These are phyloP conservation scores for Trichomonas gallinae DNA, from an alignment of 208 protist species.

Conservation along the genomic window DNA sequence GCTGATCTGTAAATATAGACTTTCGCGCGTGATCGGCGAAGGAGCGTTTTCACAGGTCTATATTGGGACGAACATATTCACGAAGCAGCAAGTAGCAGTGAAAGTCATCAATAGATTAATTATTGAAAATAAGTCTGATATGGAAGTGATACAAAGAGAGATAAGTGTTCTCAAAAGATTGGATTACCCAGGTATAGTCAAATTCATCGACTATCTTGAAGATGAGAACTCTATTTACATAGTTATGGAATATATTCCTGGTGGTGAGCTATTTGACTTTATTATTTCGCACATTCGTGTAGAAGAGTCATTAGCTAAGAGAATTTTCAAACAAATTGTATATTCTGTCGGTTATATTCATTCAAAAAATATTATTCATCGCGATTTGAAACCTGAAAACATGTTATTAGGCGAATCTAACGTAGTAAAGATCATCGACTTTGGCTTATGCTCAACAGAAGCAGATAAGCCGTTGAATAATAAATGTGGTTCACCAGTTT, in stretches of 20 bases:
- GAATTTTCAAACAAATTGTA: constrained; percentile 45
- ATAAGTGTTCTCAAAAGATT: constrained; percentile 47
- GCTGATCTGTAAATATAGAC: not conserved
- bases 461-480: not conserved
- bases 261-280: constrained; percentile 51
- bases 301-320: constrained; percentile 31
- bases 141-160: constrained; percentile 43
- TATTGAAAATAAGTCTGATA: constrained; percentile 36
- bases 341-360: constrained; percentile 48
- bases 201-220: constrained; percentile 45
- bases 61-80: constrained; percentile 37
- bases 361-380: constrained; percentile 40
- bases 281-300: constrained; percentile 41
- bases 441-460: constrained; percentile 39
- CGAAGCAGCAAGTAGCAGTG: constrained; percentile 42
- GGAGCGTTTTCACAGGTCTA: constrained; percentile 49
- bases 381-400: constrained; percentile 51
- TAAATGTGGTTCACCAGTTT: not conserved
- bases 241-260: constrained; percentile 44
- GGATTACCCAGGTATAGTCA: constrained; percentile 42
- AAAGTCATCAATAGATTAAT: constrained; percentile 48
- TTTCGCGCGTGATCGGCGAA: constrained; percentile 31
- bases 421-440: constrained; percentile 49
- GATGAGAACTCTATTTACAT: constrained; percentile 40
- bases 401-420: constrained; percentile 33